A percentile compares a stretch with the other conserved stretches of the same genome.
Conservation (phyloP, 805 yeast genomes). For the Metschnikowia bowlesiae region DNA sequence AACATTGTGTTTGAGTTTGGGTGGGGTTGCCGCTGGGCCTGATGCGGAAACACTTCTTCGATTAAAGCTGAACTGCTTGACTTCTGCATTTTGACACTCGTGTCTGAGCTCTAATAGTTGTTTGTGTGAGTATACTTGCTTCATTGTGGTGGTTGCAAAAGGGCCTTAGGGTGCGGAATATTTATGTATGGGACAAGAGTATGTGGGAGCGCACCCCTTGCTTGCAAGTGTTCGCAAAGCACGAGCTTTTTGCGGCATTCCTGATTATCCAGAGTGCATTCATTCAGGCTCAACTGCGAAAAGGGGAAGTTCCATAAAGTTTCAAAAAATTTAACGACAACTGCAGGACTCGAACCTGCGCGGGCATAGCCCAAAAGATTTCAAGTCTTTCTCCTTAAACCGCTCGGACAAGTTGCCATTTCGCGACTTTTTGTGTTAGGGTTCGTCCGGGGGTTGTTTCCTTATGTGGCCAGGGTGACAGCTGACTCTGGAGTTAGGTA, state of each 20-base stretch:
- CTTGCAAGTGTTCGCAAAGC: neutral
- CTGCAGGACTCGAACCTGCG: slow-evolving; percentile 25
- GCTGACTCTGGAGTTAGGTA: too few species aligned
- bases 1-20: neutral
- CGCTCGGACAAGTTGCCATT: slow-evolving; percentile 24
- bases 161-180: slow-evolving; percentile 1
- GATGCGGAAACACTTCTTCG: neutral
- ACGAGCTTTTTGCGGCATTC: too few species aligned
- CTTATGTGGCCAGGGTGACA: too few species aligned
- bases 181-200: neutral
- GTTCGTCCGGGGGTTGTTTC: too few species aligned
- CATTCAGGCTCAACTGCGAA: neutral
- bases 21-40: neutral
- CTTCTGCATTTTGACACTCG: slow-evolving; percentile 11
- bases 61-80: neutral
- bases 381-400: slow-evolving; percentile 26
- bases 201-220: neutral
- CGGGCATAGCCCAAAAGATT: slow-evolving; percentile 24
- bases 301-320: neutral
- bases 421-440: too few species aligned
- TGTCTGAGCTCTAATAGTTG: slow-evolving; percentile 12
- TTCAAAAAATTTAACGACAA: slow-evolving; percentile 15
- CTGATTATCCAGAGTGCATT: too few species aligned
- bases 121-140: slow-evolving; percentile 7
- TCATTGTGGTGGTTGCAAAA: slow-evolving; percentile 10